Percentiles rank a stretch among this genome's conserved stretches.
Conservation (phyloP, 2,329 filamentous ascomycete genomes). For the Colletotrichum liriopes region DNA sequence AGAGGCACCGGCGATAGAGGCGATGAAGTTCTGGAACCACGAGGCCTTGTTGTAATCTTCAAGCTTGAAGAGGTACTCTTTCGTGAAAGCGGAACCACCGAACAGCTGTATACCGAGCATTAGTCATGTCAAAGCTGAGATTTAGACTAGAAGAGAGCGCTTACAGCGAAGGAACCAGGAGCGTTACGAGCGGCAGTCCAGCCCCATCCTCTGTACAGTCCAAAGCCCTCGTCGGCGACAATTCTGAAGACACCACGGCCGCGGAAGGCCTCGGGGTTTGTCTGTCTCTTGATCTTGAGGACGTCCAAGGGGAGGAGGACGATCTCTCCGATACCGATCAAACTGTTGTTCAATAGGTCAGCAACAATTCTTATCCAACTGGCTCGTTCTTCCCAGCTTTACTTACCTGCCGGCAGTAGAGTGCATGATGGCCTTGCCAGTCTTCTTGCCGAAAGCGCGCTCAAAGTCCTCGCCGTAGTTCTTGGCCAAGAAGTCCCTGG, state of each 20-base stretch:
- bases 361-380: not conserved
- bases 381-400: not conserved
- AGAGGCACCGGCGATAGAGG: slow-evolving; percentile 94
- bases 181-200: slow-evolving; percentile 99
- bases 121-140: slow-evolving; percentile 7
- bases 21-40: slow-evolving; percentile 98
- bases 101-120: slow-evolving; percentile 77
- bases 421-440: slow-evolving; percentile 98
- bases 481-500: slow-evolving; percentile 86
- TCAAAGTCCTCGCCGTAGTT: slow-evolving; percentile 91
- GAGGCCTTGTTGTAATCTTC: slow-evolving; percentile 94
- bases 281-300: slow-evolving; percentile 99
- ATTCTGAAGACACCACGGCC: slow-evolving; percentile 93
- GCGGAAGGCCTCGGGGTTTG: slow-evolving; percentile 97
- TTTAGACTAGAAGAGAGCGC: slow-evolving; percentile 53
- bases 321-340: slow-evolving; percentile 98
- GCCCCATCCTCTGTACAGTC: slow-evolving; percentile 94
- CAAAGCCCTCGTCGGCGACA: slow-evolving; percentile 93
- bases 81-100: slow-evolving; percentile 96
- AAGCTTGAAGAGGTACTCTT: slow-evolving; percentile 94
- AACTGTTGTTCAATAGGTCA: slow-evolving; percentile 62
- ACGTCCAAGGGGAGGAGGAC: slow-evolving; percentile 95
- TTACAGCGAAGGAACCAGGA: slow-evolving; percentile 94
- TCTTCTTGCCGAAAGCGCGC: slow-evolving; percentile 92
- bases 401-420: slow-evolving; percentile 90